phyloP scores from a whole-genome alignment of 805 yeast genomes.

The Aciculoconidium aculeatum region DNA sequence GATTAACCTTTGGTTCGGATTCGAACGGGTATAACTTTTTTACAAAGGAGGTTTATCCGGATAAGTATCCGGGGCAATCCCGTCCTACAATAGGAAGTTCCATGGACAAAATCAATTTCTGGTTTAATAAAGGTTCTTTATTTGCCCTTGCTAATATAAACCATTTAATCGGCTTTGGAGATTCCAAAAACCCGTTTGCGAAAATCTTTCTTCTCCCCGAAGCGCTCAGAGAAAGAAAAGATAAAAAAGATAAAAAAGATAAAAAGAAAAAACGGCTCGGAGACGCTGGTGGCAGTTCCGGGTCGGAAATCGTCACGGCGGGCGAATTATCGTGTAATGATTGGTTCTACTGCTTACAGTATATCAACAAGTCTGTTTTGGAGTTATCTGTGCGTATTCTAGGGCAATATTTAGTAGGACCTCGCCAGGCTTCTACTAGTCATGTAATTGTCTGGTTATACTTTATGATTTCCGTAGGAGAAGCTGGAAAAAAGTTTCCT shows the following conservation, averaged over 20 bases:
- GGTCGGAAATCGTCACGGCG: conserved; percentile 14
- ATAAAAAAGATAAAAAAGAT: conserved; percentile 61
- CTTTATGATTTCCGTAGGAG: conserved; percentile 59
- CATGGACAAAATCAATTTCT: conserved; percentile 53
- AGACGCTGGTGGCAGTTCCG: conserved; percentile 1
- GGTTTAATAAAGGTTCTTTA: conserved; percentile 71
- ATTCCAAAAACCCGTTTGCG: conserved; percentile 70
- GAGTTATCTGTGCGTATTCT: conserved; percentile 67
- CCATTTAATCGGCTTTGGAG: conserved; percentile 75
- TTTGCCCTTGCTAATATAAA: conserved; percentile 73
- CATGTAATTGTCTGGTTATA: conserved; percentile 76
- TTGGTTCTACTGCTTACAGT: conserved; percentile 55
- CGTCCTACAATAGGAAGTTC: conserved; percentile 28
- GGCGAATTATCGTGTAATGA: conserved; percentile 31
- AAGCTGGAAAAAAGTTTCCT: conserved; percentile 44
- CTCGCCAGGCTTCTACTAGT: conserved; percentile 62
- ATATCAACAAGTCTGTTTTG: conserved; percentile 56
- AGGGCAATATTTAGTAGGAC: conserved; percentile 62
- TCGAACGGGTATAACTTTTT: conserved; percentile 60
- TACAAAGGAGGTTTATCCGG: conserved; percentile 34
- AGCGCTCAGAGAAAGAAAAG: conserved; percentile 64
- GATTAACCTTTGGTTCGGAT: conserved; percentile 63
- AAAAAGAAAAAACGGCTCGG: conserved; percentile 23
- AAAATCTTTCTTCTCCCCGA: conserved; percentile 66
- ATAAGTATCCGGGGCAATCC: conserved; percentile 4